Evolutionary conservation across 345 rosid species (phyloP).

Genomic region (Syzygium oleosum): DNA sequence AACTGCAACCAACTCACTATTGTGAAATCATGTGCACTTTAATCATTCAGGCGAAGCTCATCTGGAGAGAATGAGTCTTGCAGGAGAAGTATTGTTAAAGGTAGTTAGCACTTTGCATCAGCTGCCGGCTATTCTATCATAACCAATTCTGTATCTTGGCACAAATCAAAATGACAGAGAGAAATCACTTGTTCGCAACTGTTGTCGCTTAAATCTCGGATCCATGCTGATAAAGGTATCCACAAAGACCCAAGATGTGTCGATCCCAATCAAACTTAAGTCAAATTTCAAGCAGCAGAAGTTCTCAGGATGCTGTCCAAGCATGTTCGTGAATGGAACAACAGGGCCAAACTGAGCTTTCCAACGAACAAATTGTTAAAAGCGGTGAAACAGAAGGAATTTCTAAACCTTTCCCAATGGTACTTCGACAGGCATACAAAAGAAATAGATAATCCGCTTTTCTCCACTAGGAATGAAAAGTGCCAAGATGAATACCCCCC

Average conservation of each 20-base stretch:
- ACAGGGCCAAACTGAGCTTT: neutral
- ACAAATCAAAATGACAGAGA: neutral
- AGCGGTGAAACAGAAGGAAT: neutral
- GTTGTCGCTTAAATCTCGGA: neutral
- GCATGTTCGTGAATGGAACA: neutral
- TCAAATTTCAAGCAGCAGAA: neutral
- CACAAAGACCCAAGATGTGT: neutral
- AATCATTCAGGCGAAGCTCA: neutral
- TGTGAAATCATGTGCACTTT: neutral
- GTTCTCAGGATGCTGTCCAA: neutral
- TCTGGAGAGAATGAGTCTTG: neutral
- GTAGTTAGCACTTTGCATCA: neutral
- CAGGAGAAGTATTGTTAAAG: neutral
- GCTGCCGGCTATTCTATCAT: neutral
- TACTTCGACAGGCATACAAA: neutral
- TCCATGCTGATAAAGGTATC: neutral
- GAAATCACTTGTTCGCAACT: neutral
- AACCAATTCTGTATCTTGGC: neutral
- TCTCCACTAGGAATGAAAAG: neutral
- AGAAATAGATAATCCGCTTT: neutral
- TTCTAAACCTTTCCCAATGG: neutral
- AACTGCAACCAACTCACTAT: neutral
- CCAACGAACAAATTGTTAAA: neutral
- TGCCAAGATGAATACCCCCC: neutral
- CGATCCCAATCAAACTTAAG: neutral